Evolutionary conservation across 768 basidiomycete genomes (phyloP), one percentile per base, ranked within the genome.

Genomic region (Asterophora parasitica): DNA sequence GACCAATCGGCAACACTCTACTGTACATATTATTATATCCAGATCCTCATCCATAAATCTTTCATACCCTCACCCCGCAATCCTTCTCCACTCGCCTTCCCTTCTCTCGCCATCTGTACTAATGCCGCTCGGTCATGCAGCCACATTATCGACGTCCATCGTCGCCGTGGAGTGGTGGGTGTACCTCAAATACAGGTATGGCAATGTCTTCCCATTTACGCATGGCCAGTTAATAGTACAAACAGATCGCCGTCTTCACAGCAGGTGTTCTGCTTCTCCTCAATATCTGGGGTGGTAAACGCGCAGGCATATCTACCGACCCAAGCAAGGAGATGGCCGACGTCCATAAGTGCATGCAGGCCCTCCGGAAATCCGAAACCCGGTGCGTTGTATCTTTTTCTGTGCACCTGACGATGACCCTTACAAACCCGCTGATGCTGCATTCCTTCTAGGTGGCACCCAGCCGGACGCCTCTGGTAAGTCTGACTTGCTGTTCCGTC

Each of bases 41-140:
- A 85, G 61, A 88, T 91, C 51, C 69, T 86, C 30, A 73, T 88
- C 32, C 88, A 91, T 62, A 81, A 88, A 2, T 84, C 87, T 0
- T 90, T 88, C 65, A 82, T 92, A 47, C 83, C 83, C 0, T 74
- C 78, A 0, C 75, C 77, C 0, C 66, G 69, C 35, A 75, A 72
- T 50, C 73, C 73, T 0, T 72, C 76, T 9, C 58, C 66, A 1
- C 52, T 78, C 4, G 69, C 75, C 2, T 80, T 82, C 58, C 85
- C 84, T 8, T 87, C 83, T 0, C 70, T 87, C 15, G 82, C n/a
- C n/a, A n/a, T n/a, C n/a, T n/a, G n/a, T n/a, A n/a, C n/a, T n/a
- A n/a, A n/a, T n/a, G n/a, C n/a, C 0, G 88, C 92, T 0, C 73
- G 92, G n/a, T 87, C 87, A 1, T 87, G 82, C 46, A 81, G 78